Evolutionary conservation across 2,329 filamentous ascomycete genomes (phyloP), one percentile per base, ranked within the genome.

Genomic region (Bipolaris bicolor): DNA sequence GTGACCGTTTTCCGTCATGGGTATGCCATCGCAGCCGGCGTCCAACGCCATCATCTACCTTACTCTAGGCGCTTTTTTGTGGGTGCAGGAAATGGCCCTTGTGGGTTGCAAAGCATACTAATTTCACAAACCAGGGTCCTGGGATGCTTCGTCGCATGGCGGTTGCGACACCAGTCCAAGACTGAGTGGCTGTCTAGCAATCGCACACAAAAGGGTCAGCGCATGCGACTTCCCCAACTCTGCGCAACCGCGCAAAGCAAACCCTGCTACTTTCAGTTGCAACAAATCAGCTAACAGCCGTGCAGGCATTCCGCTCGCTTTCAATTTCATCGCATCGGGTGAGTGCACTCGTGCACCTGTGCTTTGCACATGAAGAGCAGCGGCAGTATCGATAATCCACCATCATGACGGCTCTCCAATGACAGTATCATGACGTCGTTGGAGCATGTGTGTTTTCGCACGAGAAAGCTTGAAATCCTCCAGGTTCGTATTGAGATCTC

Each of bases 311-410:
- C 91, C 91, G 68, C 81, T 95, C 78, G 90, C 91, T 77, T 83
- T 95, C 74, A 95, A 95, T 81, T 95, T 95, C 82, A 90, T 95
- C 81, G 91, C 91, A 77, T 91, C 90, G 82, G 90, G 91, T 95
- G 87, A 94, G 91, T 94, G 78, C 71, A 77, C 61, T 55, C 59
- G 59, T 65, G 75, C 75, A 73, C 71, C 70, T 55, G 58, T 68
- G 76, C 68, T 57, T 49, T 53, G 69, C 67, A 76, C 62, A 61
- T 70, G 67, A 82, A 82, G 78, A 81, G 79, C 76, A 79, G 81
- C 83, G 86, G 88, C 86, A 87, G 87, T 84, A 86, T 86, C 84
- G 83, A 79, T 43, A 57, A 57, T 24, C 51, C 58, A 52, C 61
- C 49, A 62, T 51, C 13, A 62, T 62, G 51, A 49, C 47, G 22